Base-by-base conservation (phyloP, 805 yeast genomes). In the Yamadazyma tumulicola region DNA sequence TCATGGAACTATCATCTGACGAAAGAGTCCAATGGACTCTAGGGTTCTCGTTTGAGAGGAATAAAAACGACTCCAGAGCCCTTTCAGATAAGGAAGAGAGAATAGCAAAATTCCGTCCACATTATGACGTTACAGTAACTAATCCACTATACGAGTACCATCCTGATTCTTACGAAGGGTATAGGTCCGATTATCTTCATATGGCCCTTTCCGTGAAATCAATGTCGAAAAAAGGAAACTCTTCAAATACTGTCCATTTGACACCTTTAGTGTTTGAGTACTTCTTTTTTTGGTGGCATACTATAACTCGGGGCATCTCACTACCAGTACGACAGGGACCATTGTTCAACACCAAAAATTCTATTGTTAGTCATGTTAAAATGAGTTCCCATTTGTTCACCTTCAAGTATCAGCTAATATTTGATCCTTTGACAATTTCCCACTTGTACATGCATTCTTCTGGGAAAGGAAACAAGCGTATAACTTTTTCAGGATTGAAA, bases 131-230 rank as follows among this genome's bases (percentile, higher is more conserved):
- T 6, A 57, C 61, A 13, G 70, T 82, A n/a, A 69, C 74, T 3
- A 74, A 75, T 47, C 91, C 89, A 0, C 77, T 77, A 19, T 47
- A 54, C 12, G 59, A 55, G 0, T 49, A 51, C 2, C 88, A 88
- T 61, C 66, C 69, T 1, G 97, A 91, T 59, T 85, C 96, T 0
- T 91, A 81, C 54, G 60, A 57, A 9, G 87, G 82, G 0, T 93
- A 79, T 64, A 64, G 97, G 52, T 83, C 95, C 43, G 81, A 87
- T 36, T 89, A 77, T 52, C 67, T 91, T 8, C 96, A 87, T 52
- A 39, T 67, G 45, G 65, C 71, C 4, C 47, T 67, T 5, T 51
- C 67, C 0, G 72, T 67, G 5, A 51, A 51, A 6, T 63, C 70
- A 1, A 53, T 51, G 12, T 53, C 69, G 0, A 27, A 45, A 4